Conservation (phyloP, 305 asterid genomes). For the Fraxinus baroniana region DNA sequence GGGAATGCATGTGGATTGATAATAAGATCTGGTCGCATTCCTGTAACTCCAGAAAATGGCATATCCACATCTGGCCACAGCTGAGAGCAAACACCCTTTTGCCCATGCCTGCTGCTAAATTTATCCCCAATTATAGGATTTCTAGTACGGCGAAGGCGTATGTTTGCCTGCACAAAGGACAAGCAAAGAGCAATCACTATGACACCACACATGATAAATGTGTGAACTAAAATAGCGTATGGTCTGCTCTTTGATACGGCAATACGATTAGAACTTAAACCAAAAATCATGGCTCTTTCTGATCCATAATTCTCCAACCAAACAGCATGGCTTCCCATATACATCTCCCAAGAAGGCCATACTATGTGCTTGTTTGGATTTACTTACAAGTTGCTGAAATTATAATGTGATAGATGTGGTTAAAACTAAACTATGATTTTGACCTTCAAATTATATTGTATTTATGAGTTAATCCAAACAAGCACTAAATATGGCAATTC, state of each 20-base stretch:
- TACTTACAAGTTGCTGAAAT: not conserved
- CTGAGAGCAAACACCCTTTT: slow-evolving; percentile 99
- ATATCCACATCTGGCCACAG: slow-evolving; percentile 89
- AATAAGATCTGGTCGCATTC: slow-evolving; percentile 96
- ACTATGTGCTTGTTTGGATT: not conserved
- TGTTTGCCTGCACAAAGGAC: slow-evolving; percentile 62
- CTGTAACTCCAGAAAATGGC: slow-evolving; percentile 87
- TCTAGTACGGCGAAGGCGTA: slow-evolving; percentile 79
- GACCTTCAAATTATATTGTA: not conserved
- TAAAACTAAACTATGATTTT: not conserved
- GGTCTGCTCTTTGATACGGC: not conserved
- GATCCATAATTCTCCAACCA: not conserved
- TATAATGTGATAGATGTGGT: not conserved
- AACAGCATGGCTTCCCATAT: not conserved
- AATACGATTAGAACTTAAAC: not conserved
- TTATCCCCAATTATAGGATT: slow-evolving; percentile 94
- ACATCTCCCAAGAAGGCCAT: not conserved
- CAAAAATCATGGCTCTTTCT: not conserved
- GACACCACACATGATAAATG: not conserved
- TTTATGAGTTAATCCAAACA: not conserved
- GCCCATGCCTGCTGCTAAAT: slow-evolving; percentile 98
- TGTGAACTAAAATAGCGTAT: not conserved
- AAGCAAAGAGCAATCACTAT: slow-evolving; percentile 4
- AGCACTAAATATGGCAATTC: not conserved
- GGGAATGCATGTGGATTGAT: slow-evolving; percentile 98